Percentiles rank a stretch among this genome's conserved stretches.
Evolutionary conservation across 2,329 filamentous ascomycete species (phyloP).

Genomic region (Fusarium sp.): DNA sequence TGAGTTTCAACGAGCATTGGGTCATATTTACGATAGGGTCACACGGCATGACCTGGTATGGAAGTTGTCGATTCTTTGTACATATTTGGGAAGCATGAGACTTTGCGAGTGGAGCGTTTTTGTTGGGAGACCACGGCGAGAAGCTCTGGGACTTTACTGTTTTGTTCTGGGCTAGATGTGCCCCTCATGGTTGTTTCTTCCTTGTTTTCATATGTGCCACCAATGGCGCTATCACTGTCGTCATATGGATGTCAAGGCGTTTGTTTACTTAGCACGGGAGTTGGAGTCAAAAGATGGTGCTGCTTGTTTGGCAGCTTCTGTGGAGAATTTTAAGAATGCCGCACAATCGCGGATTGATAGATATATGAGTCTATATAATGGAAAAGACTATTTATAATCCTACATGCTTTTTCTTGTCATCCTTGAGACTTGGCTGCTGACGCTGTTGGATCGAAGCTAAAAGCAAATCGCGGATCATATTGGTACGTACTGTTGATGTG

Average conservation of each 20-base stretch:
- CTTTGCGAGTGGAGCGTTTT: conserved; percentile 20
- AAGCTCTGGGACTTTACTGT: conserved; percentile 17
- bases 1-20: not conserved
- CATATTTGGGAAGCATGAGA: conserved; percentile 37
- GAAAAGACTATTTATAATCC: conserved; percentile 14
- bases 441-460: not conserved
- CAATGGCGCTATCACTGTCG: conserved; percentile 33
- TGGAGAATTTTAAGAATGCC: conserved; percentile 22
- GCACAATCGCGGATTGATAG: conserved; percentile 30
- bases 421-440: not conserved
- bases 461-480: not conserved
- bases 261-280: conserved; percentile 44
- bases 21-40: conserved; percentile 10
- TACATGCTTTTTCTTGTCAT: not conserved
- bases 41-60: conserved; percentile 21
- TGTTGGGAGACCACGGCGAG: conserved; percentile 35
- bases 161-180: conserved; percentile 18
- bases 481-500: conserved; percentile 15
- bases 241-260: conserved; percentile 36
- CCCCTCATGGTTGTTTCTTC: conserved; percentile 25
- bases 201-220: conserved; percentile 29
- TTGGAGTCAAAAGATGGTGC: conserved; percentile 34
- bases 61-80: conserved; percentile 39
- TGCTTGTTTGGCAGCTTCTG: conserved; percentile 19
- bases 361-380: conserved; percentile 36